Evolutionary conservation across 2,329 filamentous ascomycete species (phyloP).

Genomic region (Paraphoma chrysanthemicola): DNA sequence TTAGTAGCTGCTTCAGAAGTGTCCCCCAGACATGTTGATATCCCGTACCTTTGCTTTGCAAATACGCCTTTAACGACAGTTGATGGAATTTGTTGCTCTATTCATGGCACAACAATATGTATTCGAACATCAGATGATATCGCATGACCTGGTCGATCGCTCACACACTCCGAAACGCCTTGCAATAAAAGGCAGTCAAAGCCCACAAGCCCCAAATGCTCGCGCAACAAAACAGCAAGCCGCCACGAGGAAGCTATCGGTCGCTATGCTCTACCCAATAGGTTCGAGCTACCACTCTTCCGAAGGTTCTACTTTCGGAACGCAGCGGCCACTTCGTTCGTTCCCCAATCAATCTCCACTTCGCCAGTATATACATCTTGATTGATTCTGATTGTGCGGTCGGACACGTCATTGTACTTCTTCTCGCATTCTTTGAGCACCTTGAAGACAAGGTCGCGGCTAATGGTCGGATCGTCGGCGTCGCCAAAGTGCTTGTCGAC

Average conservation of each 20-base stretch:
- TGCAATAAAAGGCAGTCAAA: neutral
- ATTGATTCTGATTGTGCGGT: conserved; percentile 54
- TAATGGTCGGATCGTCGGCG: conserved; percentile 75
- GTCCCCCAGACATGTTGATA: too few species aligned
- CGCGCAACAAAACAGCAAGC: neutral
- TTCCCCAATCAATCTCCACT: conserved; percentile 51
- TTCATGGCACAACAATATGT: neutral
- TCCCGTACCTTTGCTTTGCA: too few species aligned
- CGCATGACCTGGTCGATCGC: neutral
- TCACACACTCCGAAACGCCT: neutral
- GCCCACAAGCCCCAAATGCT: neutral
- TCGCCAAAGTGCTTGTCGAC: conserved; percentile 98
- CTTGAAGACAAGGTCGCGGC: conserved; percentile 64
- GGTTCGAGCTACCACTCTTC: conserved; percentile 20
- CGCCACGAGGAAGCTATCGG: neutral
- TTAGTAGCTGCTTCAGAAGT: too few species aligned
- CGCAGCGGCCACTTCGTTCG: conserved; percentile 36
- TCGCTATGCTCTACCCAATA: neutral
- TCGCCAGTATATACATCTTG: conserved; percentile 55
- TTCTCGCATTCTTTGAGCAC: conserved; percentile 67
- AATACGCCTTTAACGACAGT: too few species aligned
- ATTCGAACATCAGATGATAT: neutral
- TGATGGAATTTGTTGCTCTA: neutral
- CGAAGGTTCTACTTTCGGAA: conserved; percentile 36
- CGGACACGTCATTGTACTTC: conserved; percentile 62